Conservation (phyloP, 2,329 filamentous ascomycete genomes). For the Arthrinium puccinioides region DNA sequence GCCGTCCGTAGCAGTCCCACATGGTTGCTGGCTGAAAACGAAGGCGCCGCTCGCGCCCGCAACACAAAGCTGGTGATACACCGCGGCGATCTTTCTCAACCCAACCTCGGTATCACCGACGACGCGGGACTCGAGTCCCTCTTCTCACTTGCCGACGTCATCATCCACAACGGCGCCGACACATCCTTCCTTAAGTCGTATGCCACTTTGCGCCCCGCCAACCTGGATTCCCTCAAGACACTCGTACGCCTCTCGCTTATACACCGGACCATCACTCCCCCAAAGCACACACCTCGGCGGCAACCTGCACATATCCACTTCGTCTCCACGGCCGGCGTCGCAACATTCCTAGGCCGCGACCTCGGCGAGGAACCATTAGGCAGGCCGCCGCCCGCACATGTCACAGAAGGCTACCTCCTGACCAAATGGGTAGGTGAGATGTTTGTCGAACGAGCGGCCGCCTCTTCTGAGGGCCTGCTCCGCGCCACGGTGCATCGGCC, state of each 20-base stretch:
- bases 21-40: not conserved
- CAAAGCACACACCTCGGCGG: not conserved
- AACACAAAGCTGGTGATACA: not conserved
- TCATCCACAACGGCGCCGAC: not conserved
- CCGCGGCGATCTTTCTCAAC: not conserved
- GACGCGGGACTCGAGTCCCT: not conserved
- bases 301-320: not conserved
- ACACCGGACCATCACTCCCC: not conserved
- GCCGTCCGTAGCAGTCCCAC: constrained; percentile 7
- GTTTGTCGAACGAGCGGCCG: not conserved
- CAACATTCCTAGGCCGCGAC: not conserved
- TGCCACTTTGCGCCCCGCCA: not conserved
- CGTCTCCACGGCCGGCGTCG: not conserved
- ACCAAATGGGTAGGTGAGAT: not conserved
- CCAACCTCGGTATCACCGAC: not conserved
- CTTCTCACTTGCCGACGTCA: not conserved
- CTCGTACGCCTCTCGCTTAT: not conserved
- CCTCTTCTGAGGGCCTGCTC: not conserved
- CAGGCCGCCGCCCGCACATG: too few relatives aligned
- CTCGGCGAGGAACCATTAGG: not conserved
- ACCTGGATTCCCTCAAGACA: not conserved
- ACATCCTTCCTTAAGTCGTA: not conserved
- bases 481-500: not conserved
- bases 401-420: not conserved
- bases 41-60: not conserved